Evolutionary conservation across 148 eudicot species (phyloP), one percentile per base, ranked within the genome.

Genomic region (Chenopodium quinoa): DNA sequence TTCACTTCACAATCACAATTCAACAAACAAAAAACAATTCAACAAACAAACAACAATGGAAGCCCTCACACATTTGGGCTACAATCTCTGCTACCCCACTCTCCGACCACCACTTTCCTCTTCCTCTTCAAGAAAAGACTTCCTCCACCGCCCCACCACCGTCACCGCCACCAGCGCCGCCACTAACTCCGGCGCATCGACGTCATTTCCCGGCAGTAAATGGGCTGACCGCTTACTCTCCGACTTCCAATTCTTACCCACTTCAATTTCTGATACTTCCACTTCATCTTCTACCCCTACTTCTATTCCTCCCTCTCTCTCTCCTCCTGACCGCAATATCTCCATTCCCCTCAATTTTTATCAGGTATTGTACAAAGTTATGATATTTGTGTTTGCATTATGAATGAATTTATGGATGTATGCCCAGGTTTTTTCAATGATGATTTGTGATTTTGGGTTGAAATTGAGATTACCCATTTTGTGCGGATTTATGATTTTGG

Each of bases 161-260:
- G 25, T 60, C 72, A 72, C 79, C 47, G 46, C 82, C 64, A 48
- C 75, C 9, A 16, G 44, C 82, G 46, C 86, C 75, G 68, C 85
- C 37, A 83, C 78, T 10, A 75, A 70, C 74, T 17, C 81, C 72
- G 62, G 72, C 47, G 40, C 81, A 13, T 48, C 85, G 12, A 70
- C 85, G 68, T 84, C 83, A 70, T 87, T 84, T 80, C 82, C 94
- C 85, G 86, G 89, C 78, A 91, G 91, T 87, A 95, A 90, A 88
- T 95, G 97, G 99, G 97, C 97, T 70, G 90, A 95, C 83, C 99
- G 99, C 70, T 97, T 95, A 69, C 85, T 95, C 85, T 70, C 97
- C 71, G 98, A 95, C 87, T 95, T 95, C 89, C 98, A 95, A 60
- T 92, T 92, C 83, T 86, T 87, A 58, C 94, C 94, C 52, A 25